Evolutionary conservation across 2,329 filamentous ascomycete genomes (phyloP).

Genomic region (Pseudogymnoascus verrucosus): DNA sequence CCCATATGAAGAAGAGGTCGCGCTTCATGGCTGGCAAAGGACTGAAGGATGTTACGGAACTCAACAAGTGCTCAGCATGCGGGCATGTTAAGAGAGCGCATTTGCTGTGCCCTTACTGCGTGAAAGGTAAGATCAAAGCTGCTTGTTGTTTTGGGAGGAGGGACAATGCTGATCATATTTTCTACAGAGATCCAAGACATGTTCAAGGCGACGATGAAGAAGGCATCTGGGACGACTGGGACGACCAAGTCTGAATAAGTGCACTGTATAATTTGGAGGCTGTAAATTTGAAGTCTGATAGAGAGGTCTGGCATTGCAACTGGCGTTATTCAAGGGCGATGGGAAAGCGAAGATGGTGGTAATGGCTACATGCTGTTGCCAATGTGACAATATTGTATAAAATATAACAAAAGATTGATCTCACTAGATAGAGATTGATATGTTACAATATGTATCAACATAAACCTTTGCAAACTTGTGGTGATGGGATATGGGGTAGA

Average conservation of each 20-base stretch:
- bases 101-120: constrained; percentile 78
- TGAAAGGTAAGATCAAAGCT: constrained; percentile 56
- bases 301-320: constrained; percentile 8
- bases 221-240: constrained; percentile 4
- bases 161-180: constrained; percentile 14
- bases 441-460: constrained; percentile 2
- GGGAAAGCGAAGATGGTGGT: constrained; percentile 7
- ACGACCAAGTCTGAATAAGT: constrained; percentile 7
- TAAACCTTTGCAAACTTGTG: not conserved
- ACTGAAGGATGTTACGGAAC: constrained; percentile 76
- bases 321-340: constrained; percentile 9
- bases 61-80: constrained; percentile 86
- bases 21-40: constrained; percentile 94
- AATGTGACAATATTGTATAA: constrained; percentile 7
- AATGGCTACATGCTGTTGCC: not conserved
- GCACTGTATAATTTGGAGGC: constrained; percentile 4
- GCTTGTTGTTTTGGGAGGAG: not conserved
- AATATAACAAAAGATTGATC: not conserved
- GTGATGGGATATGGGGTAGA: not conserved
- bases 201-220: constrained; percentile 19
- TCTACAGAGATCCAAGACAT: constrained; percentile 25
- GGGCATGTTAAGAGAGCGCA: constrained; percentile 84
- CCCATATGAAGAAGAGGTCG: constrained; percentile 88
- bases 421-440: constrained; percentile 3
- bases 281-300: constrained; percentile 6